A percentile compares a stretch with the other conserved stretches of the same genome.
These are phyloP conservation scores for Coniella lustricola DNA, from an alignment of 2,329 filamentous ascomycete species.

Conservation along the genomic window DNA sequence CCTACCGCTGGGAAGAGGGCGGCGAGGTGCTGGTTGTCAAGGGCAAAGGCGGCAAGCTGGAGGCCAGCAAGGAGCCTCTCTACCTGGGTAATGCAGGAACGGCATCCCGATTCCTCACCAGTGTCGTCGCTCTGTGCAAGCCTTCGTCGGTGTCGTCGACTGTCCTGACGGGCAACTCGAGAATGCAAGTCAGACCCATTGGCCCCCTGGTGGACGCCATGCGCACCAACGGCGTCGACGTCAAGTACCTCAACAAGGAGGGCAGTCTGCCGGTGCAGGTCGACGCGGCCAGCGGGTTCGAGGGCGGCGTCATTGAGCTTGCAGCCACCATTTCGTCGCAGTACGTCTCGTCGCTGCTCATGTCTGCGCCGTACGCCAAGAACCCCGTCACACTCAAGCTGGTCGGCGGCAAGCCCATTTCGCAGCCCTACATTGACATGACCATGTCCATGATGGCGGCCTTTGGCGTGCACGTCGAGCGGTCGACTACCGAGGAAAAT, in stretches of 20 bases:
- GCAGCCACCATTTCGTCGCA: constrained; percentile 97
- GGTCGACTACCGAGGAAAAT: constrained; percentile 71
- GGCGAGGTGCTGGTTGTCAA: constrained; percentile 86
- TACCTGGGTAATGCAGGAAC: constrained; percentile 97
- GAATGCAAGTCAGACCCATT: constrained; percentile 95
- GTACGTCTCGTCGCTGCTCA: constrained; percentile 92
- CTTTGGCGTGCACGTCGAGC: constrained; percentile 77
- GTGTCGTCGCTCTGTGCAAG: constrained; percentile 76
- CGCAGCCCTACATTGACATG: constrained; percentile 97
- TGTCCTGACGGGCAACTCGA: constrained; percentile 82
- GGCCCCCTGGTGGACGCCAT: constrained; percentile 88
- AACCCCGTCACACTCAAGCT: constrained; percentile 83
- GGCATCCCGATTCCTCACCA: constrained; percentile 89
- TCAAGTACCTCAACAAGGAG: constrained; percentile 78
- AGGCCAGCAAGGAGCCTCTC: constrained; percentile 67
- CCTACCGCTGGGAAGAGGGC: constrained; percentile 88
- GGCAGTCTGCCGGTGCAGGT: constrained; percentile 80
- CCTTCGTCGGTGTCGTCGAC: constrained; percentile 60
- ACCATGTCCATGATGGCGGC: constrained; percentile 95
- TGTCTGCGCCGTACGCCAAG: constrained; percentile 96
- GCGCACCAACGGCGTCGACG: constrained; percentile 74
- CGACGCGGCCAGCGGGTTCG: constrained; percentile 72
- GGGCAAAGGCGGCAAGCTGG: constrained; percentile 80
- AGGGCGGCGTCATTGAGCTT: constrained; percentile 81
- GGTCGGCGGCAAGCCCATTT: constrained; percentile 95